These are phyloP conservation scores for Primulina eburnea DNA, from an alignment of 257 asterid genomes.

Conservation along the genomic window DNA sequence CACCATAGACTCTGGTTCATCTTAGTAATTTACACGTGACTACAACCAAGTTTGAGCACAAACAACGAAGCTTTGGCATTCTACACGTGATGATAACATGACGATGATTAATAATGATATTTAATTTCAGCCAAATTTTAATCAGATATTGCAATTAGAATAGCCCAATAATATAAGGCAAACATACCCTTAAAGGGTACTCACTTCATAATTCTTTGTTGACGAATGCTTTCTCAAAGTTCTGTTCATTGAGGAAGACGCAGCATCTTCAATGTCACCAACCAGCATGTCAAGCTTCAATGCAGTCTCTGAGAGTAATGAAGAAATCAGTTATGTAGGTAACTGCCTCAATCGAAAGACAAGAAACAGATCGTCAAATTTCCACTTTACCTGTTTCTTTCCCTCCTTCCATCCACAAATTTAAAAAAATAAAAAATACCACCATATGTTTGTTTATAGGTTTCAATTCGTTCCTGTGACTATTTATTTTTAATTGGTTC, in stretches of 20 bases:
- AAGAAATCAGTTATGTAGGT: slow-evolving; percentile 20
- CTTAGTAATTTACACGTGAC: slow-evolving; percentile 8
- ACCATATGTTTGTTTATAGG: not conserved
- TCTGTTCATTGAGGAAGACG: slow-evolving; percentile 62
- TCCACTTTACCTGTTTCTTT: slow-evolving; percentile 15
- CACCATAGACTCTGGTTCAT: slow-evolving; percentile 1
- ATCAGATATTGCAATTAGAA: slow-evolving; percentile 16
- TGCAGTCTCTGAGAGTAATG: slow-evolving; percentile 66
- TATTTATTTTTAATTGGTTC: too few species aligned
- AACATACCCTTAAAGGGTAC: slow-evolving; percentile 27
- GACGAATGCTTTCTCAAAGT: slow-evolving; percentile 60
- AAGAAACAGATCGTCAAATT: slow-evolving; percentile 12
- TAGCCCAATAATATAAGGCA: slow-evolving; percentile 19
- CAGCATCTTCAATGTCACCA: slow-evolving; percentile 95
- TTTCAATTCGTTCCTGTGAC: not conserved
- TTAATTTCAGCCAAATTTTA: slow-evolving; percentile 1
- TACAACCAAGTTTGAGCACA: not conserved
- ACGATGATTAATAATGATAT: not conserved
- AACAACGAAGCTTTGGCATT: slow-evolving; percentile 3
- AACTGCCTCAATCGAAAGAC: slow-evolving; percentile 13
- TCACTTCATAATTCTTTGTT: slow-evolving; percentile 56
- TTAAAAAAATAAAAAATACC: not conserved
- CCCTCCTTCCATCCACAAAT: slow-evolving; percentile 10
- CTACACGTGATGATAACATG: not conserved
- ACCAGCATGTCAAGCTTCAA: slow-evolving; percentile 82